Conservation (phyloP, 345 rosid genomes). For the Eucalyptus sideroxylon region DNA sequence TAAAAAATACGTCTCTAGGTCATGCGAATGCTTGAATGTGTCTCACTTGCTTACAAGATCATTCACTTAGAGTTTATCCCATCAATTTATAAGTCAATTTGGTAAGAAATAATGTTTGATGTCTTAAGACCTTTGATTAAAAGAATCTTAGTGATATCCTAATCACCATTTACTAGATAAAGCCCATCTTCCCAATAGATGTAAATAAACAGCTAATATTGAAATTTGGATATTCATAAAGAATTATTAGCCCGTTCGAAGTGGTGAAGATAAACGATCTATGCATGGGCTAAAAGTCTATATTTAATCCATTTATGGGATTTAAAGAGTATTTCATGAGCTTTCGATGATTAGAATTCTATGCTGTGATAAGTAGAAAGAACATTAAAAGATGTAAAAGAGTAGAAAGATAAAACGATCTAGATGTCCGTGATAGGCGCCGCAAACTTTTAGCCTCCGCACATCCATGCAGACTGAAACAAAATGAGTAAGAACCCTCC, state of each 20-base stretch:
- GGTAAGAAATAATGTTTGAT: not conserved
- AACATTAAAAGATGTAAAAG: not conserved
- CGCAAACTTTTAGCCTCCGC: not conserved
- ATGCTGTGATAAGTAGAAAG: not conserved
- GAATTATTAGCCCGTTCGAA: rapidly evolving
- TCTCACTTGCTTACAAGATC: not conserved
- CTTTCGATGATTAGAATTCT: not conserved
- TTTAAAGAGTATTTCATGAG: not conserved
- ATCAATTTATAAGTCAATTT: not conserved
- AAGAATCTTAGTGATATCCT: not conserved
- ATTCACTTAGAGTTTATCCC: not conserved
- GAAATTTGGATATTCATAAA: not conserved
- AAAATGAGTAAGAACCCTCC: not conserved
- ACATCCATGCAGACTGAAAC: not conserved
- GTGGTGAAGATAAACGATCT: not conserved
- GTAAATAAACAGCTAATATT: not conserved
- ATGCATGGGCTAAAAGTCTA: not conserved
- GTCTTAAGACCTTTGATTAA: not conserved
- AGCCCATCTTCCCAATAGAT: not conserved
- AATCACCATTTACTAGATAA: not conserved
- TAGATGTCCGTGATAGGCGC: not conserved
- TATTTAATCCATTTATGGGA: not conserved
- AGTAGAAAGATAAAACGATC: not conserved
- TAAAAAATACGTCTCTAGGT: not conserved
- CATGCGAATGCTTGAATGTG: not conserved